Evolutionary conservation across 2,329 filamentous ascomycete genomes (phyloP).

Genomic region (Drechslera avenae): DNA sequence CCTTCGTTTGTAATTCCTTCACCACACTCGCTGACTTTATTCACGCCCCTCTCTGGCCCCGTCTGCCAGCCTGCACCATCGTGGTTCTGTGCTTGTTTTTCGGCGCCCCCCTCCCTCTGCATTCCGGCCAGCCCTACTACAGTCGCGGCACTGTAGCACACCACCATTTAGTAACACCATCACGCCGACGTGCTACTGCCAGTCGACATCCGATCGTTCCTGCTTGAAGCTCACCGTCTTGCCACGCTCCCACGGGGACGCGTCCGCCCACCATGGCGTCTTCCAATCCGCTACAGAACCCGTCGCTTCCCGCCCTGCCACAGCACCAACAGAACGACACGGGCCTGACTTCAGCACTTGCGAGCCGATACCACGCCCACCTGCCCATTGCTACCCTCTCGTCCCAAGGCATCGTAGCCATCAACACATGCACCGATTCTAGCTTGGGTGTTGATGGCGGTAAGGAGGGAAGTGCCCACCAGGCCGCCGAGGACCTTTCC

Average conservation of each 20-base stretch:
- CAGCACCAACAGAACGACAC: conserved; percentile 80
- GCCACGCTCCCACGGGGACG: conserved; percentile 48
- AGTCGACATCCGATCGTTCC: conserved; percentile 7
- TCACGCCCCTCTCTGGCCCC: conserved; percentile 18
- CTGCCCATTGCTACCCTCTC: conserved; percentile 87
- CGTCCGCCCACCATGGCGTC: conserved; percentile 62
- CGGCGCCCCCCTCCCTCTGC: conserved; percentile 18
- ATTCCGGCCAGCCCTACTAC: conserved; percentile 29
- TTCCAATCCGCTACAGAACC: conserved; percentile 64
- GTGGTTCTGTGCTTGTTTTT: conserved; percentile 26
- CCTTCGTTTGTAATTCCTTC: conserved; percentile 38
- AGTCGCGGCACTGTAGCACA: conserved; percentile 1
- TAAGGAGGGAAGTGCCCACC: conserved; percentile 90
- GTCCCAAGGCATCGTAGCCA: conserved; percentile 85
- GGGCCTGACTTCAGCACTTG: conserved; percentile 79
- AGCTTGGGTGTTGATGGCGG: conserved; percentile 86
- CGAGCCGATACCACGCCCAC: conserved; percentile 88
- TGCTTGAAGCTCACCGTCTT: conserved; percentile 35
- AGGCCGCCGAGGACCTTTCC: conserved; percentile 89
- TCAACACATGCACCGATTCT: conserved; percentile 94
- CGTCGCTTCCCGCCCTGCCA: conserved; percentile 86
- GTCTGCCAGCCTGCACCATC: not conserved
- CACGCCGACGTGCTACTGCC: conserved; percentile 15
- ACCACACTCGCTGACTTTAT: conserved; percentile 42
- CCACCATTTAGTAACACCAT: conserved; percentile 10